Percentiles rank a stretch among this genome's conserved stretches.
These are phyloP conservation scores for Cyclostephanos invisitatus DNA, from an alignment of 108 stramenopile genomes.

Conservation along the genomic window DNA sequence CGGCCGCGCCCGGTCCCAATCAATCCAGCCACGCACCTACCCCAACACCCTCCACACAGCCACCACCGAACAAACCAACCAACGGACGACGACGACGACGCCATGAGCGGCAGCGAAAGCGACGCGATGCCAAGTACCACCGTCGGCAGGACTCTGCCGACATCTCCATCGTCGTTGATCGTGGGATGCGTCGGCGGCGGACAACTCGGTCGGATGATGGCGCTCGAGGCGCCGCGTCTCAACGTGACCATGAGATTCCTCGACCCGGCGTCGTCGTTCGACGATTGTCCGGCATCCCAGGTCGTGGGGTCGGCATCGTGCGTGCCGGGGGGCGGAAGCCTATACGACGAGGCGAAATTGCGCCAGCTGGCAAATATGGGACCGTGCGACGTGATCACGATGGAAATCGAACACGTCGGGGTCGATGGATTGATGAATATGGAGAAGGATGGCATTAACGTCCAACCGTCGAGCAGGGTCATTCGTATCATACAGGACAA, in stretches of 20 bases:
- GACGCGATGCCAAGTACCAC: too few relatives aligned
- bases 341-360: conserved; percentile 85
- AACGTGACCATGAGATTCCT: conserved; percentile 87
- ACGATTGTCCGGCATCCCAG: conserved; percentile 79
- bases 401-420: conserved; percentile 99
- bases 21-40: background rate
- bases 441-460: conserved; percentile 83
- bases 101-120: conserved; percentile 12
- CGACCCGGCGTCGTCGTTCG: too few relatives aligned
- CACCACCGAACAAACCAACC: too few relatives aligned
- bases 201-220: conserved; percentile 99
- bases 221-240: conserved; percentile 93
- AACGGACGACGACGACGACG: too few relatives aligned
- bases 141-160: conserved; percentile 21
- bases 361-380: conserved; percentile 54
- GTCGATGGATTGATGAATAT: conserved; percentile 80
- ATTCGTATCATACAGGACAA: conserved; percentile 96
- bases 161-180: conserved; percentile 37
- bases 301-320: conserved; percentile 20
- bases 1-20: too few relatives aligned
- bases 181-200: conserved; percentile 98
- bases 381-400: conserved; percentile 93
- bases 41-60: too few relatives aligned
- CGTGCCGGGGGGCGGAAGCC: conserved; percentile 59
- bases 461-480: conserved; percentile 87